phyloP scores from a whole-genome alignment of 805 yeast species.

The Schizosaccharomyces japonicus region DNA sequence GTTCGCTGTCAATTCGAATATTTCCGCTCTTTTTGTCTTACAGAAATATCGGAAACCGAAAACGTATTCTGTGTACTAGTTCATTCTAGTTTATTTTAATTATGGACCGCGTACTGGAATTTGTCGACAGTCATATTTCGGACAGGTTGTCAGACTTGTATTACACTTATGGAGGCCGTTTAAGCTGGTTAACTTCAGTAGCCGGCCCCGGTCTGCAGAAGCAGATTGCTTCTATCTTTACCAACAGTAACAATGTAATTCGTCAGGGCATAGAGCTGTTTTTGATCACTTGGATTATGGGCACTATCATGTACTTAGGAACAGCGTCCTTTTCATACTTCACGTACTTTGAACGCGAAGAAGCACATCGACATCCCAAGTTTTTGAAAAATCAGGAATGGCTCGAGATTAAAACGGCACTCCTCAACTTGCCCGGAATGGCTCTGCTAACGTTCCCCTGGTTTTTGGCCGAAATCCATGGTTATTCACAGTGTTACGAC shows the following conservation, averaged over 20 bases:
- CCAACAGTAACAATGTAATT: constrained; percentile 46
- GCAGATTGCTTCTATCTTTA: no score
- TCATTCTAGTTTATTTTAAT: no score
- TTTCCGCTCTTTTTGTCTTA: no score
- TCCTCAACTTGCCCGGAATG: constrained; percentile 58
- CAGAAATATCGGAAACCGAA: no score
- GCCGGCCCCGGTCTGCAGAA: no score
- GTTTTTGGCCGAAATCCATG: constrained; percentile 63
- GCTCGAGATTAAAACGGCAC: constrained; percentile 49
- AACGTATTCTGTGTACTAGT: no score
- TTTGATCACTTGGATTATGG: constrained; percentile 52
- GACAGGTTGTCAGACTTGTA: background rate
- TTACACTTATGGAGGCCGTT: no score
- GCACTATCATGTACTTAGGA: constrained; percentile 55
- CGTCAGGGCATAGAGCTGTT: constrained; percentile 52
- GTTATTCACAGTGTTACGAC: constrained; percentile 59
- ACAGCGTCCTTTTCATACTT: constrained; percentile 58
- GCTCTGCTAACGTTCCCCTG: constrained; percentile 71
- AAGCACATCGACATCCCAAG: constrained; percentile 79
- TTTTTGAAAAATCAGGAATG: constrained; percentile 81
- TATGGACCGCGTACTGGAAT: no score
- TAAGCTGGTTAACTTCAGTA: no score
- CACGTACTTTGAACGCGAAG: constrained; percentile 63
- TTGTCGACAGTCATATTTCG: background rate
- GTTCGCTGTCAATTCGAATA: no score